Percentiles rank a stretch among this genome's conserved stretches.
Conservation (phyloP, 768 basidiomycete species). For the Podaxis carcinomalis region DNA sequence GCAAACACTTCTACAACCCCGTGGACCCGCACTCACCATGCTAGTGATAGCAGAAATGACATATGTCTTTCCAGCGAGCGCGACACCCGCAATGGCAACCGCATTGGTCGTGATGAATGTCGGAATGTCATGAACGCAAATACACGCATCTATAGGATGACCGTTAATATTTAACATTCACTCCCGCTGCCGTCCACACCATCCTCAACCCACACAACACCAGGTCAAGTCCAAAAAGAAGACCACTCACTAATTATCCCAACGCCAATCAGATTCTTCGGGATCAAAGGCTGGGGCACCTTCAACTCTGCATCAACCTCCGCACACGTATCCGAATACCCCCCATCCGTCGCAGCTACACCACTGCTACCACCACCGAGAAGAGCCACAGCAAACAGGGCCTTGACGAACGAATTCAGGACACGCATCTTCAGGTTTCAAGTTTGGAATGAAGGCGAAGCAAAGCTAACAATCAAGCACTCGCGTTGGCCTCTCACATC, state of each 20-base stretch:
- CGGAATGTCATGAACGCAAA: constrained; percentile 37
- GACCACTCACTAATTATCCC: constrained; percentile 27
- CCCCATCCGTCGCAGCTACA: background rate
- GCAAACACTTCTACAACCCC: background rate
- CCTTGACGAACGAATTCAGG: background rate
- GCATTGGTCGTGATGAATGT: constrained; percentile 28
- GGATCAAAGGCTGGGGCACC: constrained; percentile 19
- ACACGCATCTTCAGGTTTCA: background rate
- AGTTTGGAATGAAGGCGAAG: background rate
- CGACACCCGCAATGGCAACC: constrained; percentile 25
- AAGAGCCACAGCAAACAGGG: background rate
- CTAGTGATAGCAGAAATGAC: constrained; percentile 27
- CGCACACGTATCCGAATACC: constrained; percentile 32
- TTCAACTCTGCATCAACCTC: constrained; percentile 28
- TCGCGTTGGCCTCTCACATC: background rate
- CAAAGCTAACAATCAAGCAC: background rate
- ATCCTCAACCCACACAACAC: background rate
- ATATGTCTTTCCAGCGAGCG: constrained; percentile 23
- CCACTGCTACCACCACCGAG: background rate
- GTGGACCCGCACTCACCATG: constrained; percentile 25
- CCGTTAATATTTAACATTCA: no score
- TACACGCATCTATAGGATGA: constrained; percentile 30
- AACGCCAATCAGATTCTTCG: constrained; percentile 20
- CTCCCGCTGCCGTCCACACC: background rate
- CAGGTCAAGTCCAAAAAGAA: background rate